A percentile compares a stretch with the other conserved stretches of the same genome.
phyloP scores from a whole-genome alignment of 306 rosid genomes.

The Luffa acutangula region DNA sequence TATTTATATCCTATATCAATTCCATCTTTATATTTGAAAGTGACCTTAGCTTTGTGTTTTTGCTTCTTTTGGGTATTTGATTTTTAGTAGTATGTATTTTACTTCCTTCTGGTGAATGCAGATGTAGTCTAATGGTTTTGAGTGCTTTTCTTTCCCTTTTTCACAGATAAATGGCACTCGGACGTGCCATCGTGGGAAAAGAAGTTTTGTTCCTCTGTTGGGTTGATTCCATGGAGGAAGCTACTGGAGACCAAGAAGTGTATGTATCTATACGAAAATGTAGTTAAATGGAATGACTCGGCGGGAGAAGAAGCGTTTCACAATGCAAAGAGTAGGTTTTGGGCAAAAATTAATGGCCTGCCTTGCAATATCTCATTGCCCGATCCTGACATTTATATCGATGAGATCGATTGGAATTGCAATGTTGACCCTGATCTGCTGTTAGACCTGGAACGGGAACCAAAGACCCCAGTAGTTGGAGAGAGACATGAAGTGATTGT shows the following conservation, averaged over 20 bases:
- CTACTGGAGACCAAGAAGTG: conserved; percentile 46
- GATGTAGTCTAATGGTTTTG: conserved; percentile 2
- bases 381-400: conserved; percentile 54
- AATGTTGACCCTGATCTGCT: conserved; percentile 41
- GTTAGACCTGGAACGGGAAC: conserved; percentile 50
- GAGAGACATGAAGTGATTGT: conserved; percentile 17
- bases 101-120: conserved; percentile 8
- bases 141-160: background rate
- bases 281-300: conserved; percentile 65
- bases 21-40: background rate
- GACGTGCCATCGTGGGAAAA: conserved; percentile 70
- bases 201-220: conserved; percentile 43
- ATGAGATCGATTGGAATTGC: conserved; percentile 58
- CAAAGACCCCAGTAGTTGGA: background rate
- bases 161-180: conserved; percentile 29
- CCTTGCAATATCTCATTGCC: conserved; percentile 40
- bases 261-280: conserved; percentile 32
- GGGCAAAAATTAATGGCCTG: conserved; percentile 44
- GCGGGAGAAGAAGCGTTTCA: conserved; percentile 73
- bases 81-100: conserved; percentile 4
- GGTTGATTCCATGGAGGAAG: conserved; percentile 61
- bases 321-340: conserved; percentile 59
- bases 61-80: conserved; percentile 7
- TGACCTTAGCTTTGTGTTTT: background rate
- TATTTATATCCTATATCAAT: background rate